These are phyloP conservation scores for Anastatica hierochuntica DNA, from an alignment of 345 rosid genomes.

Conservation along the genomic window DNA sequence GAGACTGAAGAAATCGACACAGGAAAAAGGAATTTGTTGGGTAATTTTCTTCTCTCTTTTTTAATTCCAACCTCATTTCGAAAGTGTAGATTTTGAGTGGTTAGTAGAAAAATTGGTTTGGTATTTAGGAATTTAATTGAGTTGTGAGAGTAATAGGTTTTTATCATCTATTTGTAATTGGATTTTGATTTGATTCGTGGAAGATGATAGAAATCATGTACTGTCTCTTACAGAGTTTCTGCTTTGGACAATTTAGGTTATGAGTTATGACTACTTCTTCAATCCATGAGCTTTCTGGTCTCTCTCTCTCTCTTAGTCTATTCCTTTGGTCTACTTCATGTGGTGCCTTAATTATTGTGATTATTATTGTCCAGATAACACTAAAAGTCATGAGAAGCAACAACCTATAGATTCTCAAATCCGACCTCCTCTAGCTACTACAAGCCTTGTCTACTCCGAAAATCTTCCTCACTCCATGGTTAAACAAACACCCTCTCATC, in stretches of 20 bases:
- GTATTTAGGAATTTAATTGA: no score
- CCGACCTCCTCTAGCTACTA: conserved; percentile 37
- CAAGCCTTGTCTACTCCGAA: conserved; percentile 34
- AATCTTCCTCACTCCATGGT: conserved; percentile 44
- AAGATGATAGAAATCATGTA: no score
- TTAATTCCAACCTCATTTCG: no score
- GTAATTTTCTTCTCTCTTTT: no score
- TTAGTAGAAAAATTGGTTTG: no score
- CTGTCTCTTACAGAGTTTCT: no score
- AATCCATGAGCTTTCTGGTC: conserved; percentile 23
- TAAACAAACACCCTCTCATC: conserved; percentile 11
- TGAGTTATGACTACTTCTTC: conserved; percentile 27
- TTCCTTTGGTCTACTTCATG: background rate
- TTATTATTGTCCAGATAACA: conserved; percentile 36
- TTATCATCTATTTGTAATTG: no score
- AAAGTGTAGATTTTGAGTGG: no score
- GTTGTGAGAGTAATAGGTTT: no score
- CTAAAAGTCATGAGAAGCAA: conserved; percentile 54
- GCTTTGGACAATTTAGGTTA: conserved; percentile 4
- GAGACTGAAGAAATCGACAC: conserved; percentile 11
- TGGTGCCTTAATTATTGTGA: background rate
- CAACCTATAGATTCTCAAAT: conserved; percentile 44
- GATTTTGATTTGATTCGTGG: no score
- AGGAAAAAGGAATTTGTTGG: no score
- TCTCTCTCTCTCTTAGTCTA: background rate